These are phyloP conservation scores for Stropharia rugosoannulata DNA, from an alignment of 768 basidiomycete genomes.

Conservation along the genomic window DNA sequence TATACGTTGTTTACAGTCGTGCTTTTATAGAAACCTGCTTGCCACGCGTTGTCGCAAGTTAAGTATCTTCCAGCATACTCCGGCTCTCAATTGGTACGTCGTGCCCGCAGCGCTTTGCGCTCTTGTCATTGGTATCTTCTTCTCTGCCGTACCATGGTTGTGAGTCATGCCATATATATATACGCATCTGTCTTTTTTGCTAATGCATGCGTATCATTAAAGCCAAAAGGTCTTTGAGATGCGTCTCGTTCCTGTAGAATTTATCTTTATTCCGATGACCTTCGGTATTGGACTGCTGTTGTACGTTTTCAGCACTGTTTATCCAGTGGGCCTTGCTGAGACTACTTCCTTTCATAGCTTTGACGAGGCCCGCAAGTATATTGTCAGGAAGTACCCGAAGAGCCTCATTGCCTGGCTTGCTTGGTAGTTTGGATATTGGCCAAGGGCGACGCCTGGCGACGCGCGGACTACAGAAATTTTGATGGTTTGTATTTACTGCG, in stretches of 20 bases:
- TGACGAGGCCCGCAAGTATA: too few relatives aligned
- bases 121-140: slow-evolving; percentile 43
- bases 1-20: neutral
- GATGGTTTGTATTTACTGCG: too few relatives aligned
- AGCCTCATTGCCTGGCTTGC: too few relatives aligned
- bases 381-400: too few relatives aligned
- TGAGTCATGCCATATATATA: slow-evolving; percentile 9
- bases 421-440: too few relatives aligned
- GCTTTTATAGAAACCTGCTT: slow-evolving; percentile 41
- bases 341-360: too few relatives aligned
- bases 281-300: slow-evolving; percentile 30
- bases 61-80: slow-evolving; percentile 55
- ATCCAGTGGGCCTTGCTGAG: neutral
- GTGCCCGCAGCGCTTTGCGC: slow-evolving; percentile 45
- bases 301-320: slow-evolving; percentile 9
- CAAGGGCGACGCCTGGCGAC: too few relatives aligned
- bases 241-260: slow-evolving; percentile 39
- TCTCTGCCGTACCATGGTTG: slow-evolving; percentile 41
- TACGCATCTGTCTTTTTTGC: neutral
- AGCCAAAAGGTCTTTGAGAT: slow-evolving; percentile 51
- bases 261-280: slow-evolving; percentile 52
- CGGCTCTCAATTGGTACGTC: slow-evolving; percentile 40
- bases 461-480: too few relatives aligned
- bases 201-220: neutral
- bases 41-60: slow-evolving; percentile 54